A percentile compares a stretch with the other conserved stretches of the same genome.
These are phyloP conservation scores for Komagataella populi DNA, from an alignment of 805 yeast species.

Conservation along the genomic window DNA sequence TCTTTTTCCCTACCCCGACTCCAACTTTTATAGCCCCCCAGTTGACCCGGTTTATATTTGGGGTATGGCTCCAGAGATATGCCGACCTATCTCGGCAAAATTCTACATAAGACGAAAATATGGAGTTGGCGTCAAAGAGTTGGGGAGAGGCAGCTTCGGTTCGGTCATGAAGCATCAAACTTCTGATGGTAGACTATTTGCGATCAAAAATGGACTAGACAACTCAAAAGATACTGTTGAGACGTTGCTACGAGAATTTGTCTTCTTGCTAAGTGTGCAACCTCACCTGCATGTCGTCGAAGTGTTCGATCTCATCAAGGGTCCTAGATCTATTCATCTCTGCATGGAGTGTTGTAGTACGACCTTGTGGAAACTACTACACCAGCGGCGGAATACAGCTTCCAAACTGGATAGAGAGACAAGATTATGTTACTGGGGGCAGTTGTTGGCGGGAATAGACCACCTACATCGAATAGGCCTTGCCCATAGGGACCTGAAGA, in stretches of 20 bases:
- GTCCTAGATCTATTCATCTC: background rate
- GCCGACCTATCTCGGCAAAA: background rate
- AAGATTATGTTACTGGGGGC: constrained; percentile 19
- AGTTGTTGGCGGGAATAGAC: constrained; percentile 22
- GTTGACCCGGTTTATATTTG: background rate
- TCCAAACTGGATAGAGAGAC: background rate
- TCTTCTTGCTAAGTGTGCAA: background rate
- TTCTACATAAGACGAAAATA: background rate
- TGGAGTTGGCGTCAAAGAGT: background rate
- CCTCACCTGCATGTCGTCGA: background rate
- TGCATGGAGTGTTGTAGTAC: background rate
- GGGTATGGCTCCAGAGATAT: background rate
- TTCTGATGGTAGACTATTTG: background rate
- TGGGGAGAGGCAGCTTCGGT: background rate
- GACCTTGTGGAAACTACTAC: background rate
- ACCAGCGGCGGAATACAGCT: background rate
- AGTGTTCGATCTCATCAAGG: background rate
- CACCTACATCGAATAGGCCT: constrained; percentile 23
- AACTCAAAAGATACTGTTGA: background rate
- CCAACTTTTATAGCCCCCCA: too few species aligned
- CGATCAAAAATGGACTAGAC: background rate
- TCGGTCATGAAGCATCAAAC: background rate
- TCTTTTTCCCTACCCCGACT: background rate
- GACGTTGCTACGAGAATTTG: background rate
- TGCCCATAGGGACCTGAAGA: constrained; percentile 38